Conservation (phyloP, 179 eudicot genomes). For the Dionaea muscipula region DNA sequence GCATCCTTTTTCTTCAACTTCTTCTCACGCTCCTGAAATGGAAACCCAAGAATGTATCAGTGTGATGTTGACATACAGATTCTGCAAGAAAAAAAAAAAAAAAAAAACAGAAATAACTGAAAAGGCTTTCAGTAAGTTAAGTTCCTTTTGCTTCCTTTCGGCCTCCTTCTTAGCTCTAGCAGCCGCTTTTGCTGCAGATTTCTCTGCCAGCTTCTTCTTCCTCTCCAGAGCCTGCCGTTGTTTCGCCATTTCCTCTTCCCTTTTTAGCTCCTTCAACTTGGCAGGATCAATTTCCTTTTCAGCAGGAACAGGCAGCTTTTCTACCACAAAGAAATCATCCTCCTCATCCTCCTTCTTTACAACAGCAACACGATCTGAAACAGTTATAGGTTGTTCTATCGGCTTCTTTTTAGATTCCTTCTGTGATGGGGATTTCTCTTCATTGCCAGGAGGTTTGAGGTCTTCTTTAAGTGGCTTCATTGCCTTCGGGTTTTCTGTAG, state of each 20-base stretch:
- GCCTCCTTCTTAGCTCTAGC: slow-evolving; percentile 80
- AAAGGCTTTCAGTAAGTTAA: no score
- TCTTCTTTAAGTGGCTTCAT: slow-evolving; percentile 47
- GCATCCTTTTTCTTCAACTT: slow-evolving; percentile 57
- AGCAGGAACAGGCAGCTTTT: slow-evolving; percentile 27
- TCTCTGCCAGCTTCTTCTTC: slow-evolving; percentile 82
- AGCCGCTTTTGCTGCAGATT: slow-evolving; percentile 82
- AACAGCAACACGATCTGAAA: slow-evolving; percentile 16
- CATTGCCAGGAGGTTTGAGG: slow-evolving; percentile 11
- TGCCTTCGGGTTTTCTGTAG: slow-evolving; percentile 17
- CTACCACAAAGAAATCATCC: slow-evolving; percentile 22
- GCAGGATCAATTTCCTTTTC: slow-evolving; percentile 36
- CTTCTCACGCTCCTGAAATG: slow-evolving; percentile 56
- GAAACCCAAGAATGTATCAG: neutral
- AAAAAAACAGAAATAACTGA: neutral
- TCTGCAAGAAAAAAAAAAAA: neutral
- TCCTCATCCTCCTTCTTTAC: slow-evolving; percentile 34
- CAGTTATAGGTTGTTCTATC: slow-evolving; percentile 19
- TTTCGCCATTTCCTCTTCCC: slow-evolving; percentile 74
- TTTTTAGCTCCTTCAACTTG: slow-evolving; percentile 59
- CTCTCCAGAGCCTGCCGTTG: slow-evolving; percentile 73
- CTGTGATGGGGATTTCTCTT: slow-evolving; percentile 19
- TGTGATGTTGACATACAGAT: neutral
- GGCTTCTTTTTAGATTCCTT: slow-evolving; percentile 36
- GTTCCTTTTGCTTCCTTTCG: slow-evolving; percentile 82